Conservation (phyloP, 2,329 filamentous ascomycete genomes). For the Annulohypoxylon truncatum region DNA sequence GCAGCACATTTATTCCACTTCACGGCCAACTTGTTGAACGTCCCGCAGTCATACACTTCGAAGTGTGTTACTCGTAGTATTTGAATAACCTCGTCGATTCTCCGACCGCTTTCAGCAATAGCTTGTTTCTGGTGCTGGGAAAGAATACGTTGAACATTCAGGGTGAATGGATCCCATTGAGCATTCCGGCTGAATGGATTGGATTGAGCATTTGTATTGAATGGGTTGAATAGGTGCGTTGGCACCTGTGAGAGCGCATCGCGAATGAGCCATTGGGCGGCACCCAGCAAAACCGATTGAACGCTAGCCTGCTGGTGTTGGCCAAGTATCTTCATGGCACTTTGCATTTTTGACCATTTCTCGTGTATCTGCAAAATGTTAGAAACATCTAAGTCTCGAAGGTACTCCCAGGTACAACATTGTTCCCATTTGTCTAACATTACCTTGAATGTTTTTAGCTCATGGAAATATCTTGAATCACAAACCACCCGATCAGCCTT, state of each 20-base stretch:
- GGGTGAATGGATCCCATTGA: too few relatives aligned
- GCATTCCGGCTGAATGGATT: too few relatives aligned
- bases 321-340: slow-evolving; percentile 10
- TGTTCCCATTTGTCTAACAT: not conserved
- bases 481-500: slow-evolving; percentile 1
- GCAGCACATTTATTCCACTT: slow-evolving; percentile 15
- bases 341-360: slow-evolving; percentile 18
- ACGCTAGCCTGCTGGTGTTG: not conserved
- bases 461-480: slow-evolving; percentile 8
- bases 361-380: slow-evolving; percentile 18
- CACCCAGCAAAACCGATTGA: not conserved
- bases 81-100: slow-evolving; percentile 13
- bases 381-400: not conserved
- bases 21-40: not conserved
- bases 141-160: not conserved
- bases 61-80: slow-evolving; percentile 5
- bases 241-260: slow-evolving; percentile 22
- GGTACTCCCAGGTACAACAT: not conserved
- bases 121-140: slow-evolving; percentile 11
- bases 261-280: slow-evolving; percentile 18
- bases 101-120: slow-evolving; percentile 15
- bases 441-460: slow-evolving; percentile 9
- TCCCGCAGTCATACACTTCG: not conserved
- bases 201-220: not conserved
- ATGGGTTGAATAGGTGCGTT: not conserved